Evolutionary conservation across 768 basidiomycete genomes (phyloP).

Genomic region (Pisolithus marmoratus): DNA sequence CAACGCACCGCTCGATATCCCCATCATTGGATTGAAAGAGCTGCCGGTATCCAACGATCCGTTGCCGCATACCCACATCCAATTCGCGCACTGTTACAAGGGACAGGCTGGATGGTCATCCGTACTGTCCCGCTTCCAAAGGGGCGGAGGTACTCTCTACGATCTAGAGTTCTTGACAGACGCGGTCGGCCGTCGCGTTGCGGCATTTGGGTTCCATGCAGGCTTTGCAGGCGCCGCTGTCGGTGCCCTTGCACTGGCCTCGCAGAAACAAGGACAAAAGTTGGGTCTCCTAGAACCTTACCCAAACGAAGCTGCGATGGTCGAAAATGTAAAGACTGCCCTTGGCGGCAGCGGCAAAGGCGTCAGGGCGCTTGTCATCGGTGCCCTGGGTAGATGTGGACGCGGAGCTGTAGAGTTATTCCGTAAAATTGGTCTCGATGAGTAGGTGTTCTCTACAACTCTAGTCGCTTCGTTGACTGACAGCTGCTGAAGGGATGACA

Average conservation of each 20-base stretch:
- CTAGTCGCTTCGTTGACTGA: neutral
- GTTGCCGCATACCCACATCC: constrained; percentile 91
- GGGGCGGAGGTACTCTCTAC: constrained; percentile 81
- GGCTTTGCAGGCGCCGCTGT: constrained; percentile 98
- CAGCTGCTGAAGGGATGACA: constrained; percentile 62
- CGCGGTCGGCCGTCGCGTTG: constrained; percentile 78
- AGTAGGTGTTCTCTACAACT: constrained; percentile 48
- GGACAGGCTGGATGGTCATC: constrained; percentile 87
- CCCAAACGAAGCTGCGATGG: constrained; percentile 79
- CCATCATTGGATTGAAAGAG: constrained; percentile 96
- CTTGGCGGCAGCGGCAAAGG: constrained; percentile 67
- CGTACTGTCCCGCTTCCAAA: constrained; percentile 79
- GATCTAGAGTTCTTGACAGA: constrained; percentile 96
- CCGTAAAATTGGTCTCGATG: constrained; percentile 88
- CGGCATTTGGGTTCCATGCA: constrained; percentile 97
- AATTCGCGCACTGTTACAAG: constrained; percentile 98
- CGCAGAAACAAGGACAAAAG: constrained; percentile 51
- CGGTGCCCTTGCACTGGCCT: constrained; percentile 74
- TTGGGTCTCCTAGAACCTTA: constrained; percentile 77
- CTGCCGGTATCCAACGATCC: constrained; percentile 79
- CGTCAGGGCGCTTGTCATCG: constrained; percentile 88
- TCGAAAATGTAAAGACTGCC: constrained; percentile 59
- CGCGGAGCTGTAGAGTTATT: constrained; percentile 94
- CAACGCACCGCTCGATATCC: constrained; percentile 60
- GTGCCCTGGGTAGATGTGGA: constrained; percentile 93